Base-by-base conservation (phyloP, 805 yeast species). In the Wickerhamiella musiphila region DNA sequence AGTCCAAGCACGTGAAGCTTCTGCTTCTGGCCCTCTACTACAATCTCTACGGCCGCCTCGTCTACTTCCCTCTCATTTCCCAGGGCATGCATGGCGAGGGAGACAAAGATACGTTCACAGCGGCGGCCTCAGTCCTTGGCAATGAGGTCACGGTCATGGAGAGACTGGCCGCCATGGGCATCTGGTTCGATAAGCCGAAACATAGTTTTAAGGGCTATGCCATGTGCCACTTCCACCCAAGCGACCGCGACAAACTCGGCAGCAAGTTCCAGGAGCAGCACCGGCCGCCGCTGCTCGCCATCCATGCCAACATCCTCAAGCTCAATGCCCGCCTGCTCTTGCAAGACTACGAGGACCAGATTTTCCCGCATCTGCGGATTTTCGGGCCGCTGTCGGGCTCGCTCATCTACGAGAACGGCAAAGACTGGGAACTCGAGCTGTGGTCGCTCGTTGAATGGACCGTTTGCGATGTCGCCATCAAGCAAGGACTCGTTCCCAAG, bases 81-180 rank as follows among this genome's bases (percentile, higher is more conserved):
- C 71, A 70, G 49, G 74, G 76, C 22, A 62, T 61, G 24, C 68
- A 66, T 4, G 90, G 90, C n/a, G 81, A 74, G 54, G 90, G 86
- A 31, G 86, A 78, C 48, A 78, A 77, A 46, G 86, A 77, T 42
- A 75, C 86, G 0, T 73, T 74, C 38, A 58, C 73, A 33, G 78
- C 82, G 0, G 78, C 82, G 1, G 75, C 81, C 5, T 67, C 65
- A 34, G 77, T 74, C 1, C 52, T 74, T 34, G 57, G 58, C 23
- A 65, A 75, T 30, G 62, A 71, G 4, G 73, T 60, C 42, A n/a
- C n/a, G n/a, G n/a, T n/a, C n/a, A n/a, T n/a, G n/a, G n/a, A n/a
- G n/a, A n/a, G n/a, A n/a, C n/a, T n/a, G n/a, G n/a, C n/a, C n/a
- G n/a, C n/a, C n/a, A n/a, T n/a, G n/a, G n/a, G n/a, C 76, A 49